Evolutionary conservation across 2,329 filamentous ascomycete species (phyloP).

Genomic region (Sclerotinia borealis): DNA sequence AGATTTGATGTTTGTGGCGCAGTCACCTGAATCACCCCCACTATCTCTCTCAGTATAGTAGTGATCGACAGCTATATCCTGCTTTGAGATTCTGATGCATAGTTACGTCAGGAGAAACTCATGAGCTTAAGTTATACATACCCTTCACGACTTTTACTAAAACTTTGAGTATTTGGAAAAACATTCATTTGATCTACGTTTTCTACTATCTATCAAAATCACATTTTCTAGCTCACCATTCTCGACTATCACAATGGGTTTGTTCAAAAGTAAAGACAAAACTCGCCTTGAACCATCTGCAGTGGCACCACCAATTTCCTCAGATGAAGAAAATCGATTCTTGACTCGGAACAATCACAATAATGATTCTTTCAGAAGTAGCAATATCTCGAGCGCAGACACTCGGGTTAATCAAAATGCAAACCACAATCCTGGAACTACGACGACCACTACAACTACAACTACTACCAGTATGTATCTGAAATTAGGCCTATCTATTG

Average conservation of each 20-base stretch:
- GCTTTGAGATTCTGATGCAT: not conserved
- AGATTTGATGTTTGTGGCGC: not conserved
- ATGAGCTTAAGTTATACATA: not conserved
- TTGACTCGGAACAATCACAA: not conserved
- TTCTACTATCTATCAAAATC: not conserved
- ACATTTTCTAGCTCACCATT: no score
- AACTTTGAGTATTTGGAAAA: not conserved
- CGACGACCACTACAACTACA: constrained; percentile 1
- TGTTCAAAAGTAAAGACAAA: constrained; percentile 10
- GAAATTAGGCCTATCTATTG: no score
- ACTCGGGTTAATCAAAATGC: constrained; percentile 4
- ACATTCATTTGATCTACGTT: not conserved
- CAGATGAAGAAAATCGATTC: not conserved
- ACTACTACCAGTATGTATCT: constrained; percentile 10
- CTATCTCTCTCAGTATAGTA: not conserved
- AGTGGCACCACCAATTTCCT: not conserved
- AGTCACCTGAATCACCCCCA: not conserved
- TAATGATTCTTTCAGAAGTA: constrained; percentile 11
- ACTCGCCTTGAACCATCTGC: not conserved
- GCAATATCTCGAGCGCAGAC: constrained; percentile 13
- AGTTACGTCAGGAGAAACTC: not conserved
- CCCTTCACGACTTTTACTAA: not conserved
- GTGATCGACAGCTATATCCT: not conserved
- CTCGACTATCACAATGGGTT: constrained; percentile 6
- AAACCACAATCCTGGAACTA: not conserved